Percentiles rank a stretch among this genome's conserved stretches.
Evolutionary conservation across 805 yeast species (phyloP).

Genomic region (Groenewaldozyma tartarivorans): DNA sequence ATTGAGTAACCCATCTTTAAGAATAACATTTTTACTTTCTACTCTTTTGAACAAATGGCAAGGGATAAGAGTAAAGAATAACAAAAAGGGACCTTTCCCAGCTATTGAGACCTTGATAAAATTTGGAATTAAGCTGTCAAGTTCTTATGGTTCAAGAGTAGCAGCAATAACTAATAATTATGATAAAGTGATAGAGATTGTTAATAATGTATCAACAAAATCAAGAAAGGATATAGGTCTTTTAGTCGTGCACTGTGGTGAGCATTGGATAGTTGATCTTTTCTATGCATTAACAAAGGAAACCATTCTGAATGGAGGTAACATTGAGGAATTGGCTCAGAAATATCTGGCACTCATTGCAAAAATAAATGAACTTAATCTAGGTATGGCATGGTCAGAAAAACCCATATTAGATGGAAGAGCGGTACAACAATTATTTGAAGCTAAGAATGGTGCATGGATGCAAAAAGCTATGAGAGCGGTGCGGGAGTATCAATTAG

Average conservation of each 20-base stretch:
- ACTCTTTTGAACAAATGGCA: slow-evolving; percentile 44
- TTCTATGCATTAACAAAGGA: slow-evolving; percentile 27
- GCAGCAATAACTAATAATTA: neutral
- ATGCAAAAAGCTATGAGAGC: slow-evolving; percentile 46
- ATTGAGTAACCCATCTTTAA: neutral
- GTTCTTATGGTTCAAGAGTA: neutral
- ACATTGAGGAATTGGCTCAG: slow-evolving; percentile 18
- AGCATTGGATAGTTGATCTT: slow-evolving; percentile 38
- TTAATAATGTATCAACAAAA: slow-evolving; percentile 16
- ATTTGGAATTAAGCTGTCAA: slow-evolving; percentile 61
- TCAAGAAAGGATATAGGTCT: slow-evolving; percentile 46
- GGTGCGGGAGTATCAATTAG: slow-evolving; percentile 68
- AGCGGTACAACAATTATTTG: slow-evolving; percentile 41
- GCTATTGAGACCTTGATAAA: slow-evolving; percentile 46
- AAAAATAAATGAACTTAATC: slow-evolving; percentile 26
- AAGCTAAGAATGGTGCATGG: slow-evolving; percentile 82
- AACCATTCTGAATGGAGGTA: slow-evolving; percentile 27
- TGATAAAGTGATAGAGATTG: slow-evolving; percentile 13
- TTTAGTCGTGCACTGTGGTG: slow-evolving; percentile 44
- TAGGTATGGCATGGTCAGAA: slow-evolving; percentile 38
- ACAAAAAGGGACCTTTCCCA: slow-evolving; percentile 28
- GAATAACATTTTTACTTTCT: slow-evolving; percentile 35
- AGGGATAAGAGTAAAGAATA: slow-evolving; percentile 29
- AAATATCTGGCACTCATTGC: slow-evolving; percentile 15
- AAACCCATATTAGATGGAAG: slow-evolving; percentile 66